These are phyloP conservation scores for Termitomyces sp. DNA, from an alignment of 768 basidiomycete genomes.

Conservation along the genomic window DNA sequence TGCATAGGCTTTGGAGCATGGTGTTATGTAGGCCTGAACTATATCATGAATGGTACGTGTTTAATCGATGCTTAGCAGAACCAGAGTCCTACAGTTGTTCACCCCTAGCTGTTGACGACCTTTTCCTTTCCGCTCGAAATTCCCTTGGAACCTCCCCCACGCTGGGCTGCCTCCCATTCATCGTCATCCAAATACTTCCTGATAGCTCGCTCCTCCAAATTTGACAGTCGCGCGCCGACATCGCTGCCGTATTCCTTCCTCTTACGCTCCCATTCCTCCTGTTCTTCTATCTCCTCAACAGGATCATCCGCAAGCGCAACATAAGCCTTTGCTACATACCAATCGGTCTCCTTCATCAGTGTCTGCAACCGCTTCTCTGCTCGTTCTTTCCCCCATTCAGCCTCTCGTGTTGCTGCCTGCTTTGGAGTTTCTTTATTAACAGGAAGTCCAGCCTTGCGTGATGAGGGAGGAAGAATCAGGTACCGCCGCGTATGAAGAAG, in stretches of 20 bases:
- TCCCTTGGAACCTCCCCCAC: background rate
- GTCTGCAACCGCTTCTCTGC: constrained; percentile 61
- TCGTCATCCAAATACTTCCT: constrained; percentile 62
- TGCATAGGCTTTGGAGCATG: background rate
- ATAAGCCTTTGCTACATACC: constrained; percentile 64
- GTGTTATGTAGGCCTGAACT: background rate
- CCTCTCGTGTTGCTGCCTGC: constrained; percentile 35
- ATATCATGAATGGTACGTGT: background rate
- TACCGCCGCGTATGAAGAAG: constrained; percentile 65
- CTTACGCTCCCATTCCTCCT: constrained; percentile 28
- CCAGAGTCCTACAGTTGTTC: background rate
- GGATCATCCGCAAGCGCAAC: constrained; percentile 59
- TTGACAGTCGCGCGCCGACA: constrained; percentile 2
- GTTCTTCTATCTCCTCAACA: constrained; percentile 23
- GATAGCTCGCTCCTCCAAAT: constrained; percentile 49
- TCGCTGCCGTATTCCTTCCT: constrained; percentile 8
- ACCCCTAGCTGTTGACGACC: background rate
- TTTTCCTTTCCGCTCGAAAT: constrained; percentile 3
- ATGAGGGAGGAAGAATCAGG: constrained; percentile 49
- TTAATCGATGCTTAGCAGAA: background rate
- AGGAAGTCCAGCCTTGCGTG: constrained; percentile 22
- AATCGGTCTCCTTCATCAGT: constrained; percentile 68
- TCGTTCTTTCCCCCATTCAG: constrained; percentile 44
- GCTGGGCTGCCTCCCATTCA: constrained; percentile 57
- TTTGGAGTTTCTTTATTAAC: constrained; percentile 17